Evolutionary conservation across 1,139 yeast species (phyloP).

Genomic region (Hyphopichia pseudoburtonii): DNA sequence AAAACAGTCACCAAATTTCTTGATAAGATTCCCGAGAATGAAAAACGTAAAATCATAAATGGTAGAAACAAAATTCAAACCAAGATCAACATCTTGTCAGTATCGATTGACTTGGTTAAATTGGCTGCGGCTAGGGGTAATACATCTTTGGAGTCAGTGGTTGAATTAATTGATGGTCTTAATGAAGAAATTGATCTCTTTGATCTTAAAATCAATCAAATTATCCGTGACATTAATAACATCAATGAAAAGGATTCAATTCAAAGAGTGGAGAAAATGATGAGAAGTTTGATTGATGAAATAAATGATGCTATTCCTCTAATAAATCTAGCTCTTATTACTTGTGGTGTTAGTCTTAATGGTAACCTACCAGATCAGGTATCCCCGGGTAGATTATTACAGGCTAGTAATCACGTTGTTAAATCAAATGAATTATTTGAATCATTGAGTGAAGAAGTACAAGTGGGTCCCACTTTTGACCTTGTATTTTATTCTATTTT

Average conservation of each 20-base stretch:
- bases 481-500: conserved; percentile 65
- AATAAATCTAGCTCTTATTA: conserved; percentile 63
- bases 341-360: conserved; percentile 66
- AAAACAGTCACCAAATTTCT: conserved; percentile 61
- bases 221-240: conserved; percentile 22
- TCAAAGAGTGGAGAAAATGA: conserved; percentile 48
- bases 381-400: conserved; percentile 67
- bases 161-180: conserved; percentile 56
- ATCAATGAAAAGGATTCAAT: conserved; percentile 43
- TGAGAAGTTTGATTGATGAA: conserved; percentile 46
- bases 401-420: conserved; percentile 55
- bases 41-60: conserved; percentile 44
- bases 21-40: conserved; percentile 60
- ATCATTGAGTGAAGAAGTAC: conserved; percentile 13
- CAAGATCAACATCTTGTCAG: conserved; percentile 62
- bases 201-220: conserved; percentile 46
- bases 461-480: conserved; percentile 64
- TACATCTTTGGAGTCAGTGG: conserved; percentile 58
- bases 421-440: conserved; percentile 21
- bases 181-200: conserved; percentile 61
- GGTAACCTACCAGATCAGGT: conserved; percentile 52
- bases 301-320: conserved; percentile 74
- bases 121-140: conserved; percentile 73
- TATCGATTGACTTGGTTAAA: conserved; percentile 70
- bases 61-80: conserved; percentile 51